Conservation (phyloP, 2,329 filamentous ascomycete genomes). For the Rutstroemia sp. region DNA sequence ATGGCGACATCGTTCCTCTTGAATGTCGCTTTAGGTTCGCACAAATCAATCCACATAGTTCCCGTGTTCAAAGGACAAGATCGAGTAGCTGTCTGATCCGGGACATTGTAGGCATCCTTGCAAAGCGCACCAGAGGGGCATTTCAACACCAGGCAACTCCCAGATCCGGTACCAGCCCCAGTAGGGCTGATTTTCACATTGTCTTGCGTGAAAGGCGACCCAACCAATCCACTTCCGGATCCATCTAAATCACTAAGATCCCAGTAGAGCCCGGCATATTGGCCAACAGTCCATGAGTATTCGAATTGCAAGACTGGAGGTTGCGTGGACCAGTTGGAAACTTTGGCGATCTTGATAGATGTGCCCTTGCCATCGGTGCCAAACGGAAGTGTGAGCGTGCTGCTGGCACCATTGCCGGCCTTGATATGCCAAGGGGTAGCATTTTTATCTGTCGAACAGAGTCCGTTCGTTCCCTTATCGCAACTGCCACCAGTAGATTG, state of each 20-base stretch:
- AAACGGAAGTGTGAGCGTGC: not conserved
- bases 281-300: conserved; percentile 5
- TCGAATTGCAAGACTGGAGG: conserved; percentile 8
- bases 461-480: conserved; percentile 1
- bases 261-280: conserved; percentile 7
- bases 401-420: conserved; percentile 5
- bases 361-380: conserved; percentile 1
- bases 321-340: conserved; percentile 2
- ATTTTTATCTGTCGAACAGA: not conserved
- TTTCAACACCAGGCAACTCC: conserved; percentile 2
- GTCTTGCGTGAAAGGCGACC: conserved; percentile 4
- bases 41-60: conserved; percentile 7
- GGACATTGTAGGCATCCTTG: conserved; percentile 7
- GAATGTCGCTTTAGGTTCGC: not conserved
- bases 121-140: conserved; percentile 5
- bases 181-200: conserved; percentile 8
- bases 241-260: conserved; percentile 10
- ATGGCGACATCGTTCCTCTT: not conserved
- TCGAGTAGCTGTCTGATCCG: conserved; percentile 1
- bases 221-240: conserved; percentile 4
- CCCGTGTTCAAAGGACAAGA: conserved; percentile 1
- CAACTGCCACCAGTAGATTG: conserved; percentile 3
- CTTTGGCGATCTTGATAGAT: conserved; percentile 7
- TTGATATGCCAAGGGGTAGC: conserved; percentile 5
- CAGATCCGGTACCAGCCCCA: conserved; percentile 2